Percentiles rank a stretch among this genome's conserved stretches.
These are phyloP conservation scores for Pseudocercospora fuligena DNA, from an alignment of 2,329 filamentous ascomycete genomes.

Conservation along the genomic window DNA sequence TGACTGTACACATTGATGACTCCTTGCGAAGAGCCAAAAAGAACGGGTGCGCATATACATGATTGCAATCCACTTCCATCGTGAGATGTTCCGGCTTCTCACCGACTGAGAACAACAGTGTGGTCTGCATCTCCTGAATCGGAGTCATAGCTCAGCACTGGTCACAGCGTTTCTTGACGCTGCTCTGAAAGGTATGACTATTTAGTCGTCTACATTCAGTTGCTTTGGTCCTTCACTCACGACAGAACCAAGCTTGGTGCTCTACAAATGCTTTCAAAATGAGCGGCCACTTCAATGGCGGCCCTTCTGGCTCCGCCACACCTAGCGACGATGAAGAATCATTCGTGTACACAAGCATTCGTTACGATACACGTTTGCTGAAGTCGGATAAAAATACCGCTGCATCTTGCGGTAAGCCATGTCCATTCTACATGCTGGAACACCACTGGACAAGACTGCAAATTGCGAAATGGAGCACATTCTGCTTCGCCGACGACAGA, in stretches of 20 bases:
- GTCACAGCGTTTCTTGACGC: not conserved
- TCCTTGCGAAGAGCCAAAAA: not conserved
- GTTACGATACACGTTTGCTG: slow-evolving; percentile 68
- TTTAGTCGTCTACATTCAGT: not conserved
- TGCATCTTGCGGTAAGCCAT: slow-evolving; percentile 41
- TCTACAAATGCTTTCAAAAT: slow-evolving; percentile 23
- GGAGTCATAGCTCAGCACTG: not conserved
- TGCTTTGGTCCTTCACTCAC: not conserved
- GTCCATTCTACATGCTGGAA: slow-evolving; percentile 44
- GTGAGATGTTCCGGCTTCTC: not conserved
- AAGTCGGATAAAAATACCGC: slow-evolving; percentile 36
- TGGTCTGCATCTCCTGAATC: not conserved
- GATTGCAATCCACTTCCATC: not conserved
- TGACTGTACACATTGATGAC: not conserved
- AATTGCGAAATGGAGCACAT: slow-evolving; percentile 52
- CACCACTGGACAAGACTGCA: slow-evolving; percentile 52
- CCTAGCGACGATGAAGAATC: slow-evolving; percentile 24
- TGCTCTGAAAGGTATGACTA: not conserved
- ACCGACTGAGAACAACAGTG: not conserved
- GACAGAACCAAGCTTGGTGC: not conserved
- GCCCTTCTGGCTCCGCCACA: not conserved
- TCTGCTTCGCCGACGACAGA: slow-evolving; percentile 76
- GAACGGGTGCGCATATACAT: not conserved
- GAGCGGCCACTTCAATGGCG: slow-evolving; percentile 28
- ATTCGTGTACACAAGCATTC: slow-evolving; percentile 41